These are phyloP conservation scores for Venturia pyrina DNA, from an alignment of 2,329 filamentous ascomycete species.

Conservation along the genomic window DNA sequence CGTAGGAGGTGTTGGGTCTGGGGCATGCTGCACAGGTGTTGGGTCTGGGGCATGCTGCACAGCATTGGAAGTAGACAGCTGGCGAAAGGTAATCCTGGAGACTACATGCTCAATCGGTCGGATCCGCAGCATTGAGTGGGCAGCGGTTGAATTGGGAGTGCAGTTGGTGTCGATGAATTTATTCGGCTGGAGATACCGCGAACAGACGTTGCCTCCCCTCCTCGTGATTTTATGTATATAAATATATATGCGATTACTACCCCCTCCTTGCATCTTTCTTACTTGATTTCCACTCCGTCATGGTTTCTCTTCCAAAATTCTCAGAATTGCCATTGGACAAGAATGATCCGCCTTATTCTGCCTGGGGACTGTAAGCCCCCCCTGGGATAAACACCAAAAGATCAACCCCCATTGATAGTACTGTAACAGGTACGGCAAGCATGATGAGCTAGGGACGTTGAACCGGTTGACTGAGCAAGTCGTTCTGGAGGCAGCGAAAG, in stretches of 20 bases:
- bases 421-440: conserved; percentile 15
- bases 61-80: background rate
- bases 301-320: conserved; percentile 34
- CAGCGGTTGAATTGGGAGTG: background rate
- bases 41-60: background rate
- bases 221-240: too few species aligned
- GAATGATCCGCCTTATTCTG: conserved; percentile 35
- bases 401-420: background rate
- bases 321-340: conserved; percentile 38
- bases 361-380: conserved; percentile 24
- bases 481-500: conserved; percentile 40
- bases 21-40: background rate
- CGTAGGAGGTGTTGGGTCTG: background rate
- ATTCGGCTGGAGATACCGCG: background rate
- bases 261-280: too few species aligned
- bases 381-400: background rate
- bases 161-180: background rate
- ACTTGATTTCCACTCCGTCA: background rate
- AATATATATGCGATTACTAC: background rate
- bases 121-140: background rate
- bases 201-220: background rate
- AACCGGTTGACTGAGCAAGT: conserved; percentile 49
- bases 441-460: conserved; percentile 50
- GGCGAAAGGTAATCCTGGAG: background rate
- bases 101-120: conserved; percentile 1